Conservation (phyloP, 1,284 basidiomycete species). For the Agaricales sp. region DNA sequence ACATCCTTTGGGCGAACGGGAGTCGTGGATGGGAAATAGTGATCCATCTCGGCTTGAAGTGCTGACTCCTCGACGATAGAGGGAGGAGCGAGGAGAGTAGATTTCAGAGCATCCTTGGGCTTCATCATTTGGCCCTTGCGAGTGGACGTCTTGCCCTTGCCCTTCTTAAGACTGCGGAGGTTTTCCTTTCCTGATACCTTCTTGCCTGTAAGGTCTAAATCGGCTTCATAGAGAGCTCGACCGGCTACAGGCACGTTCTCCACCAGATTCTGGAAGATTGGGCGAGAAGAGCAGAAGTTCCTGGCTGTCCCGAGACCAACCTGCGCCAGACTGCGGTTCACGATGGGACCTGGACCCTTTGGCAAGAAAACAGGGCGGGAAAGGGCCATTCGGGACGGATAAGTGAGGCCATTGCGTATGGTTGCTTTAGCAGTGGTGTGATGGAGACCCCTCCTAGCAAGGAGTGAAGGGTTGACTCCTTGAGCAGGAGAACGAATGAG, state of each 20-base stretch:
- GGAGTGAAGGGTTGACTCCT: slow-evolving; percentile 26
- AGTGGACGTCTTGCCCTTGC: slow-evolving; percentile 21
- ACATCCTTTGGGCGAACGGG: slow-evolving; percentile 22
- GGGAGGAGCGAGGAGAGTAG: slow-evolving; percentile 10
- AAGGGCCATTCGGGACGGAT: slow-evolving; percentile 40
- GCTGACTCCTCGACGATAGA: slow-evolving; percentile 5
- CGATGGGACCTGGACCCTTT: slow-evolving; percentile 28
- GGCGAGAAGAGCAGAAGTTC: slow-evolving; percentile 59
- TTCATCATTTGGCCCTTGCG: slow-evolving; percentile 20
- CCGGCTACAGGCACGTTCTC: slow-evolving; percentile 66
- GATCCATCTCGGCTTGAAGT: slow-evolving; percentile 33
- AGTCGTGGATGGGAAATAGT: slow-evolving; percentile 41
- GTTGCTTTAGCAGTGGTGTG: slow-evolving; percentile 12
- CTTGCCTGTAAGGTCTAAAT: slow-evolving; percentile 46
- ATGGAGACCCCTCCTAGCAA: slow-evolving; percentile 20
- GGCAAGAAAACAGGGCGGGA: slow-evolving; percentile 41
- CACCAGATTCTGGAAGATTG: slow-evolving; percentile 65
- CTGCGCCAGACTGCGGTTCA: slow-evolving; percentile 40
- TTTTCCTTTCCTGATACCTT: slow-evolving; percentile 32
- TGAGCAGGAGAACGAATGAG: slow-evolving; percentile 25
- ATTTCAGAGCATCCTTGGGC: slow-evolving; percentile 17
- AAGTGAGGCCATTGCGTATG: slow-evolving; percentile 39
- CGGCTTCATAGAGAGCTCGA: slow-evolving; percentile 59
- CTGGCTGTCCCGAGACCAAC: slow-evolving; percentile 64
- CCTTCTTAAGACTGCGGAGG: slow-evolving; percentile 17